These are phyloP conservation scores for Cyberlindnera maclurae DNA, from an alignment of 805 yeast species.

Conservation along the genomic window DNA sequence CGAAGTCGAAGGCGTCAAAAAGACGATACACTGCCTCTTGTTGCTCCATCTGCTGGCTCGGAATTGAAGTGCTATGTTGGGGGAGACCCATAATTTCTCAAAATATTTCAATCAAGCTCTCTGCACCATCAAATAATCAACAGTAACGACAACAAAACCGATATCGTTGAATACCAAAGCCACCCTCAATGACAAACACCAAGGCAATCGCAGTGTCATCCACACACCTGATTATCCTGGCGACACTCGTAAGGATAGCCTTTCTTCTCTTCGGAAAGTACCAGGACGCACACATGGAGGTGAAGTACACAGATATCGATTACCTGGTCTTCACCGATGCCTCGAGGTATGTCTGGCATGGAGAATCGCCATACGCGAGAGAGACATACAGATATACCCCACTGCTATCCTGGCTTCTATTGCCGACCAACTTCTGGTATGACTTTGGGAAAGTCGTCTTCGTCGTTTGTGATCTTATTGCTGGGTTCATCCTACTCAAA, in stretches of 20 bases:
- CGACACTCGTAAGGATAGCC: constrained; percentile 41
- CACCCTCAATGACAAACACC: no score
- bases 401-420: constrained; percentile 70
- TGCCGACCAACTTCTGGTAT: constrained; percentile 53
- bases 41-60: constrained; percentile 4
- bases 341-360: constrained; percentile 52
- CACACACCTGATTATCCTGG: constrained; percentile 9
- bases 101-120: no score
- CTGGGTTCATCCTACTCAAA: constrained; percentile 58
- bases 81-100: no score
- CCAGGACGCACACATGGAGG: constrained; percentile 74
- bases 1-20: constrained; percentile 22
- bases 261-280: constrained; percentile 76
- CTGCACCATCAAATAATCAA: no score
- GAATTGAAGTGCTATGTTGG: no score
- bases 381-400: constrained; percentile 96
- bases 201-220: constrained; percentile 1
- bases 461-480: constrained; percentile 67
- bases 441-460: constrained; percentile 80
- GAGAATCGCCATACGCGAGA: constrained; percentile 66
- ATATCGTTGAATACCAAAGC: no score
- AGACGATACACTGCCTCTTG: constrained; percentile 19
- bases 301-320: constrained; percentile 91
- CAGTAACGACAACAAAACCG: no score
- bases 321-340: constrained; percentile 94